These are phyloP conservation scores for Verbena officinalis DNA, from an alignment of 257 asterid genomes.

Conservation along the genomic window DNA sequence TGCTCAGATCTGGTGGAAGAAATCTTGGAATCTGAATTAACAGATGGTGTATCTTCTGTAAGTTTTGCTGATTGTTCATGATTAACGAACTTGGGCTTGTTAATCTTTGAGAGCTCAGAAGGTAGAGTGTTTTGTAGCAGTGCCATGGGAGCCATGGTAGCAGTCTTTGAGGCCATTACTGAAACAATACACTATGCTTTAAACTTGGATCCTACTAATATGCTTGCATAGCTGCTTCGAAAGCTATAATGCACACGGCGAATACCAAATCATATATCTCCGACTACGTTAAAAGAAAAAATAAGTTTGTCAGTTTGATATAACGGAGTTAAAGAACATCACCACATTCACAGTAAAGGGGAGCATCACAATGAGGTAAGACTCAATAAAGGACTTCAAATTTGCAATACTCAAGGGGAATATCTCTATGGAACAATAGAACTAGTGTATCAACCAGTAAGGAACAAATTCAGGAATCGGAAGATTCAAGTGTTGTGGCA, in stretches of 20 bases:
- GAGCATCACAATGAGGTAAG: no score
- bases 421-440: constrained; percentile 21
- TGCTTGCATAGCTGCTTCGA: constrained; percentile 3
- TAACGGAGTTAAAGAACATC: no score
- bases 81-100: constrained; percentile 39
- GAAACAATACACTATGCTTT: constrained; percentile 17
- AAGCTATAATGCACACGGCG: constrained; percentile 14
- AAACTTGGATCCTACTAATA: constrained; percentile 28
- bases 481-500: constrained; percentile 20
- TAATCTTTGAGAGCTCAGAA: constrained; percentile 42
- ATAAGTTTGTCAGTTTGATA: constrained; percentile 3
- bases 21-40: constrained; percentile 35
- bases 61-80: constrained; percentile 38
- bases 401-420: no score
- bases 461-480: constrained; percentile 23
- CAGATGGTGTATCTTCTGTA: constrained; percentile 27
- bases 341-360: no score
- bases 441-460: constrained; percentile 7
- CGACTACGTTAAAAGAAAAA: constrained; percentile 12
- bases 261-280: constrained; percentile 17
- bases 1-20: constrained; percentile 31
- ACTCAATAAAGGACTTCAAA: no score
- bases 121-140: constrained; percentile 47
- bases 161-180: constrained; percentile 69
- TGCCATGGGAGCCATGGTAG: constrained; percentile 46